Evolutionary conservation across 495 filamentous ascomycete species (phyloP).

Genomic region (Lasiosphaeris hirsuta): DNA sequence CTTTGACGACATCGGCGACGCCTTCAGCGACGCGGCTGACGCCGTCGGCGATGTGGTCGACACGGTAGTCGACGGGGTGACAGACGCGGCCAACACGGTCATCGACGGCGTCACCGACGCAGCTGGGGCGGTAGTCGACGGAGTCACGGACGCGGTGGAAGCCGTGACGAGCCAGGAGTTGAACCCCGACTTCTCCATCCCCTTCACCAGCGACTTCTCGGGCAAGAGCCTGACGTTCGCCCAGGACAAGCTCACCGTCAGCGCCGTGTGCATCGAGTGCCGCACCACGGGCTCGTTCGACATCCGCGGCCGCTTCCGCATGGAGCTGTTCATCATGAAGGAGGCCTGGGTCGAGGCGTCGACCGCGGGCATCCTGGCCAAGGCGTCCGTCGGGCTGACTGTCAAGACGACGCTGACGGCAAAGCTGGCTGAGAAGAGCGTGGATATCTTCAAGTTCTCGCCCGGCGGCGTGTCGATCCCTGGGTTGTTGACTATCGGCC

Average conservation of each 20-base stretch:
- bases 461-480: slow-evolving; percentile 20
- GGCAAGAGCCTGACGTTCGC: slow-evolving; percentile 10
- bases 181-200: slow-evolving; percentile 15
- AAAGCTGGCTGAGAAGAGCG: slow-evolving; percentile 5
- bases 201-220: slow-evolving; percentile 11
- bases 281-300: slow-evolving; percentile 14
- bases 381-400: slow-evolving; percentile 11
- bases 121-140: background rate
- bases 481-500: slow-evolving; percentile 18
- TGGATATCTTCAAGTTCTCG: slow-evolving; percentile 16
- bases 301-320: slow-evolving; percentile 11
- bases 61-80: slow-evolving; percentile 3
- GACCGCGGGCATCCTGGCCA: slow-evolving; percentile 8
- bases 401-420: slow-evolving; percentile 9
- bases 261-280: slow-evolving; percentile 9
- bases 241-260: slow-evolving; percentile 2
- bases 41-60: background rate
- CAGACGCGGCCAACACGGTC: slow-evolving; percentile 3
- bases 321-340: background rate
- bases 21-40: background rate
- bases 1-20: background rate
- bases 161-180: slow-evolving; percentile 1
- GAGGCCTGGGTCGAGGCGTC: slow-evolving; percentile 16
- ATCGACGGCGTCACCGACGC: background rate
- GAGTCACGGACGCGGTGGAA: background rate